Conservation (phyloP, 208 protist species). For the Wallacemonas collosoma region DNA sequence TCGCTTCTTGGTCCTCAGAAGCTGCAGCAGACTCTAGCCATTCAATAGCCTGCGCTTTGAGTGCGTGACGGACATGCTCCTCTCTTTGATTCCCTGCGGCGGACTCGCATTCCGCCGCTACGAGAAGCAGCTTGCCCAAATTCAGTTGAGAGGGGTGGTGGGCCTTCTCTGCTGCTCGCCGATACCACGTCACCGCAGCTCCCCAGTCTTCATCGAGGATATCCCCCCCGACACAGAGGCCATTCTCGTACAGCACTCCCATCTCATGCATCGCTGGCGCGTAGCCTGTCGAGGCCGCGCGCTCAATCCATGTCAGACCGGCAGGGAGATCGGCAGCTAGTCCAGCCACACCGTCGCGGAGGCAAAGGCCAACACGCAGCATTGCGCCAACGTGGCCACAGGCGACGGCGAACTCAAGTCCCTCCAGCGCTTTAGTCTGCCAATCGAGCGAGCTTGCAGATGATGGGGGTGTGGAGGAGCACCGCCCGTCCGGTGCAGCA, state of each 20-base stretch:
- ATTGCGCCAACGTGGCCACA: slow-evolving; percentile 67
- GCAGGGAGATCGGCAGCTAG: slow-evolving; percentile 43
- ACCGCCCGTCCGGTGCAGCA: neutral
- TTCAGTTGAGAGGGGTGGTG: slow-evolving; percentile 75
- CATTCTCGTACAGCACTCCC: slow-evolving; percentile 67
- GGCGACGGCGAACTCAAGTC: slow-evolving; percentile 56
- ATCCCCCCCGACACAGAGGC: slow-evolving; percentile 9
- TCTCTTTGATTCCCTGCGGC: neutral
- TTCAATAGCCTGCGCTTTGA: slow-evolving; percentile 37
- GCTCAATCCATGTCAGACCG: slow-evolving; percentile 63
- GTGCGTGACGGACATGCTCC: slow-evolving; percentile 21
- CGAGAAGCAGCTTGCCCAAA: slow-evolving; percentile 72
- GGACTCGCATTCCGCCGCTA: slow-evolving; percentile 35
- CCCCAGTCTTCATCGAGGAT: slow-evolving; percentile 68
- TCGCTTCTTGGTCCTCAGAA: slow-evolving; percentile 58
- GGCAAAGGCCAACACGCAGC: slow-evolving; percentile 58
- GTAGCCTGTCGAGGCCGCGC: slow-evolving; percentile 60
- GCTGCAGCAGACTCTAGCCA: slow-evolving; percentile 65
- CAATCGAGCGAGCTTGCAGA: neutral
- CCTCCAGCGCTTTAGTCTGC: slow-evolving; percentile 18
- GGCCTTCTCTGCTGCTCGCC: slow-evolving; percentile 47
- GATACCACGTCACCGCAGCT: slow-evolving; percentile 72
- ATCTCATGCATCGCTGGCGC: slow-evolving; percentile 84
- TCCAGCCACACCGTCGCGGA: slow-evolving; percentile 59
- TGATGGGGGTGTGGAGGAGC: no score